These are phyloP conservation scores for Eucalyptus albens DNA, from an alignment of 345 rosid species.

Conservation along the genomic window DNA sequence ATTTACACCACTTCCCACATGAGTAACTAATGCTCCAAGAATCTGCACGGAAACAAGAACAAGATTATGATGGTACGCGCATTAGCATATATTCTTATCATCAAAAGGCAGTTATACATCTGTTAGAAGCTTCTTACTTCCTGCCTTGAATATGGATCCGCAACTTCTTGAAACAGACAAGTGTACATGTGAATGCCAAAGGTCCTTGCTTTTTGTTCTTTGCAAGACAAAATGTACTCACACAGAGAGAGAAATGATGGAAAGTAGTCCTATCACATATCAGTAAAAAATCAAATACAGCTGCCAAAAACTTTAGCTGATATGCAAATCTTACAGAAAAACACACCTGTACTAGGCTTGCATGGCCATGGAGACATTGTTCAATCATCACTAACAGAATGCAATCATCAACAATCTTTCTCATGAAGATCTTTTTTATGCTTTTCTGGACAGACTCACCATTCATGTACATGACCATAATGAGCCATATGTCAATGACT, in stretches of 20 bases:
- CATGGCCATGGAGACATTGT: constrained; percentile 61
- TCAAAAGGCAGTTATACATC: not conserved
- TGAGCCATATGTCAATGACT: constrained; percentile 74
- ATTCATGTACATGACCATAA: constrained; percentile 53
- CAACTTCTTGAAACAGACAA: constrained; percentile 57
- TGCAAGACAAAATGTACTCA: constrained; percentile 61
- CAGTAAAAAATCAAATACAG: not conserved
- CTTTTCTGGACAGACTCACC: constrained; percentile 42
- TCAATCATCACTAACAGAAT: constrained; percentile 53
- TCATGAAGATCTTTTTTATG: constrained; percentile 57
- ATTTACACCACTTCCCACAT: constrained; percentile 71
- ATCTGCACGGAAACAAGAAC: constrained; percentile 31
- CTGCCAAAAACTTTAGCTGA: not conserved
- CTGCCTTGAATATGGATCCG: constrained; percentile 55
- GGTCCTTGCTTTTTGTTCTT: constrained; percentile 69
- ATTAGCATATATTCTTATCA: not conserved
- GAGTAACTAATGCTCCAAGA: constrained; percentile 70
- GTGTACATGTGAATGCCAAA: constrained; percentile 45
- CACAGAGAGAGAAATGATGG: constrained; percentile 57
- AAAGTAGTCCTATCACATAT: constrained; percentile 47
- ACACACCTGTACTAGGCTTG: constrained; percentile 52
- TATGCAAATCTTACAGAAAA: not conserved
- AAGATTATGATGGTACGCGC: not conserved
- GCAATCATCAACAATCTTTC: constrained; percentile 57
- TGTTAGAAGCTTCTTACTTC: constrained; percentile 31